Conservation (phyloP, 2,329 filamentous ascomycete species). For the Colletotrichum nymphaeae region DNA sequence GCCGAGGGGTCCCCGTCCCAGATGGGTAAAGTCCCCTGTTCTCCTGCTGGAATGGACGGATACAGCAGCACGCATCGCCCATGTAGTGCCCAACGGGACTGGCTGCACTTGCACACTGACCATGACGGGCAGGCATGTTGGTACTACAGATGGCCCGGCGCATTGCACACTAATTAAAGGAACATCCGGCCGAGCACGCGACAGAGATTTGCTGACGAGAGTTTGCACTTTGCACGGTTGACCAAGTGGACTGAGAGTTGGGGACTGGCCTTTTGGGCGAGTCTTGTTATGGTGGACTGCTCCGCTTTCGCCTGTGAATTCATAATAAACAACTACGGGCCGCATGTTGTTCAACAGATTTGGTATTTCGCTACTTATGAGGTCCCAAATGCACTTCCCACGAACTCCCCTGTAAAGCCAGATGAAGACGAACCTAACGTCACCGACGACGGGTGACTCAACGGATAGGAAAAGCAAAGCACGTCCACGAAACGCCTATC, state of each 20-base stretch:
- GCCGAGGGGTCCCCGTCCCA: conserved; percentile 3
- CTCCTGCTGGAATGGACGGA: conserved; percentile 2
- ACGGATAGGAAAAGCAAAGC: conserved; percentile 13
- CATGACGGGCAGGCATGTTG: conserved; percentile 5
- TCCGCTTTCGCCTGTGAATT: conserved; percentile 23
- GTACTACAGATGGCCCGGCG: conserved; percentile 11
- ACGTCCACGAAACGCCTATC: conserved; percentile 32
- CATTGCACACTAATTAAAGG: conserved; percentile 26
- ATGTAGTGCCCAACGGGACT: not conserved
- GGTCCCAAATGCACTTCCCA: conserved; percentile 28
- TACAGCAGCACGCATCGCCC: conserved; percentile 2
- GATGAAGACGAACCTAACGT: conserved; percentile 31
- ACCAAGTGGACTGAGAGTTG: not conserved
- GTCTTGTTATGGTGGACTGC: conserved; percentile 10
- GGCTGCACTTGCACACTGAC: not conserved
- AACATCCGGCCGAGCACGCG: conserved; percentile 10
- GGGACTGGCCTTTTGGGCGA: not conserved
- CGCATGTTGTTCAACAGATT: conserved; percentile 21
- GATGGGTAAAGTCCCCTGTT: conserved; percentile 18
- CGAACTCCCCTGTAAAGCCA: conserved; percentile 35
- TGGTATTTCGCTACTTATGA: conserved; percentile 35
- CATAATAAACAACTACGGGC: conserved; percentile 4
- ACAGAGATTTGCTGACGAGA: conserved; percentile 7
- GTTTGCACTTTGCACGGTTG: conserved; percentile 19
- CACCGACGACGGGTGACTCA: conserved; percentile 4